A percentile compares a stretch with the other conserved stretches of the same genome.
phyloP scores from a whole-genome alignment of 2,329 filamentous ascomycete genomes.

The Acrocalymma vagum region DNA sequence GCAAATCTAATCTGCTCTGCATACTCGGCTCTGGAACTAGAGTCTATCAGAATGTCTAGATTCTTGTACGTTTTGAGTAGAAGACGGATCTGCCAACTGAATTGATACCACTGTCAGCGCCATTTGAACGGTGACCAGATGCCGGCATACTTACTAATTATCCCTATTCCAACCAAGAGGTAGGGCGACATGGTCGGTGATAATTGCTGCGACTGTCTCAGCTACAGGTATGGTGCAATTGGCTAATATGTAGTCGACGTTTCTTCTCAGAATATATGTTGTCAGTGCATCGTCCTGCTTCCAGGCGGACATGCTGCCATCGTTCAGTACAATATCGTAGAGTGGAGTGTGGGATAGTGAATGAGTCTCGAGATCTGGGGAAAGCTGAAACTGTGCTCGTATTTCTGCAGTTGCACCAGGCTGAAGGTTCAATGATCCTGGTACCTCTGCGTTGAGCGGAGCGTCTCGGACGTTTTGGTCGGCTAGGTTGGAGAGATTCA shows the following conservation, averaged over 20 bases:
- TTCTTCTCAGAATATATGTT: slow-evolving; percentile 16
- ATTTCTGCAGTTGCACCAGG: background rate
- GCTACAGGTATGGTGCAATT: slow-evolving; percentile 14
- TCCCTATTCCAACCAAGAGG: slow-evolving; percentile 20
- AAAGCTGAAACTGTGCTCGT: slow-evolving; percentile 3
- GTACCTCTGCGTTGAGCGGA: slow-evolving; percentile 2
- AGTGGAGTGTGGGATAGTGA: too few species aligned
- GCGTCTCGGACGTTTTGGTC: slow-evolving; percentile 8
- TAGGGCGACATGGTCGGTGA: slow-evolving; percentile 20
- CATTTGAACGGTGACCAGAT: background rate
- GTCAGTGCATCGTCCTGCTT: slow-evolving; percentile 2
- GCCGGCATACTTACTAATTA: slow-evolving; percentile 12
- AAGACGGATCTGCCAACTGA: slow-evolving; percentile 17
- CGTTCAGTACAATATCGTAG: too few species aligned
- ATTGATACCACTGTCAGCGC: too few species aligned
- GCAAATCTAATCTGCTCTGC: slow-evolving; percentile 5
- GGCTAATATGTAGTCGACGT: slow-evolving; percentile 17
- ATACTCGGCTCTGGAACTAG: background rate
- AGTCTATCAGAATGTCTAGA: background rate
- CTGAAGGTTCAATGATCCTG: background rate
- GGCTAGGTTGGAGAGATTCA: slow-evolving; percentile 2
- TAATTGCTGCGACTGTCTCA: slow-evolving; percentile 1
- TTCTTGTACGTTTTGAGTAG: slow-evolving; percentile 10
- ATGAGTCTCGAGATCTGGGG: slow-evolving; percentile 1
- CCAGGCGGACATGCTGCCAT: slow-evolving; percentile 6